Evolutionary conservation across 2,329 filamentous ascomycete species (phyloP), one percentile per base, ranked within the genome.

Genomic region (Aspergillus jensenii): DNA sequence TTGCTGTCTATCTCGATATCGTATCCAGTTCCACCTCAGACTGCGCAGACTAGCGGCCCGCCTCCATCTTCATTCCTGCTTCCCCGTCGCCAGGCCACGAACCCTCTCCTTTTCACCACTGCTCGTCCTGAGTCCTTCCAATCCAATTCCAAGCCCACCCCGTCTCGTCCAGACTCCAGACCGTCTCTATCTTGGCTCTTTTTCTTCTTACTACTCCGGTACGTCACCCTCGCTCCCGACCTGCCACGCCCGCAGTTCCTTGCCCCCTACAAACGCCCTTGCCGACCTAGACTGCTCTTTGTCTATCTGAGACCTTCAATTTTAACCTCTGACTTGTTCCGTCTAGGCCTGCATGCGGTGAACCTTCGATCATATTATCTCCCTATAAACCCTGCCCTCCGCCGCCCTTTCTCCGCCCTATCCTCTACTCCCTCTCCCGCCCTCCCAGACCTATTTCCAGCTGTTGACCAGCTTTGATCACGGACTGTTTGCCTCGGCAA

Each of bases 311-410:
- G 52, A 54, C 52, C 41, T 25, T 27, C 45, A 31, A 49, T 39
- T 31, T 59, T 65, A 58, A 60, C 56, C 51, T 52, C 44, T 59
- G 55, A 58, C 52, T 47, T 54, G 33, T 46, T 14, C 11, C 40
- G 17, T 54, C 47, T 61, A 62, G 63, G 33, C 40, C 52, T 62
- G 53, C 41, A 61, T 63, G 55, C 54, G 23, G 54, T 58, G 51
- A 52, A 51, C 39, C 37, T 43, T 52, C n/a, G 43, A 25, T 39
- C 55, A 39, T 27, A 5, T 37, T n/a, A 31, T 31, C 17, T 45
- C 49, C 56, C 52, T 52, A 63, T 62, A 60, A 59, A 60, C 44
- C 51, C 40, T 37, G 31, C 6, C 46, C 31, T 31, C 48, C 50
- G 40, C 46, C 51, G 40, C 35, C 9, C 9, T 31, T 31, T 8